Evolutionary conservation across 495 filamentous ascomycete species (phyloP), one percentile per base, ranked within the genome.

Genomic region (Xylona heveae): DNA sequence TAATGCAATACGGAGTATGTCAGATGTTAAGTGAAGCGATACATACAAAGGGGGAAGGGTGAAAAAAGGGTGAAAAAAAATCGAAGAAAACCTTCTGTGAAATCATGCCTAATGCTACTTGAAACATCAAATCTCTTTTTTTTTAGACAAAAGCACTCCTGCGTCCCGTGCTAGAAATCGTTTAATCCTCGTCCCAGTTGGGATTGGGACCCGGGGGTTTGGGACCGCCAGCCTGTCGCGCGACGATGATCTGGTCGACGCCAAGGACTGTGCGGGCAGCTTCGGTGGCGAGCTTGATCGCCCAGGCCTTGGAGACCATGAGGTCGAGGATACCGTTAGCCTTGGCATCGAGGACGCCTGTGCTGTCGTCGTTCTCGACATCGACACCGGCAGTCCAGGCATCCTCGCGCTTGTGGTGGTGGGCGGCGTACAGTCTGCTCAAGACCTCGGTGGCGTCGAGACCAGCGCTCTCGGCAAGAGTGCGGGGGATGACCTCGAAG

Each of bases 231-330:
- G 90, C 90, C 57, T 94, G 85, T 53, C 84, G 72, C 31, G 90
- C 83, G 29, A 99, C 90, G 47, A 99, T 99, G 44, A 99, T 95
- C 59, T 99, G 90, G 56, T 99, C 90, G 10, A 99, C 90, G 23
- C 83, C 85, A 38, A 99, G 62, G 23, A 99, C 78, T 26, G 90
- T 95, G 35, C 90, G 68, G 30, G 79, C 85, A 28, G 88, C 73
- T 53, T 99, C 90, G 10, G 83, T 94, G 26, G 90, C 90, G 29
- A 99, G 59, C 53, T 84, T 83, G 46, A 99, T 92, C 2, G 90
- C 90, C 81, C 80, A 94, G 45, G 70, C 71, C 68, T 99, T 99
- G 23, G 74, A 65, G 24, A 79, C 66, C 53, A 94, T 62, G 28
- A 99, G 64, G 55, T 99, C 90, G 24, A 99, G 59, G 36, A 99